Percentiles rank a stretch among this genome's conserved stretches.
Conservation (phyloP, 164 flowering plant species). For the Amborella trichopoda region DNA sequence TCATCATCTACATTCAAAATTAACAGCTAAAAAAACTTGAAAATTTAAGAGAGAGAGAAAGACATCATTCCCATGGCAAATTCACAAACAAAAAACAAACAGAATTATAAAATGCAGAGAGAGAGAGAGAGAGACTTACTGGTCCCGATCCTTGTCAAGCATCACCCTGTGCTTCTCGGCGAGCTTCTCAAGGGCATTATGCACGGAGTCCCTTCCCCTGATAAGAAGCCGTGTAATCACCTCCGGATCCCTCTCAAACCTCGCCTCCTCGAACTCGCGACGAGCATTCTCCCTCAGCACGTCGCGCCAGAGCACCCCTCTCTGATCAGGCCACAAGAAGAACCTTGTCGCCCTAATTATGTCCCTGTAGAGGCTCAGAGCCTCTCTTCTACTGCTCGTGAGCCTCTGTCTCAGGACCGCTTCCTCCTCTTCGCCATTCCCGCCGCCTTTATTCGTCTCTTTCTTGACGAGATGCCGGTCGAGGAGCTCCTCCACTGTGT, state of each 20-base stretch:
- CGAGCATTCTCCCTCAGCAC: slow-evolving; percentile 12
- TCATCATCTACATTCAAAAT: too few species aligned
- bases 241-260: slow-evolving; percentile 12
- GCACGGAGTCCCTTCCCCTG: slow-evolving; percentile 11
- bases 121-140: too few species aligned
- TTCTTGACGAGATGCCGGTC: slow-evolving; percentile 9
- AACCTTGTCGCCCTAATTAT: slow-evolving; percentile 11
- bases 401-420: slow-evolving; percentile 9
- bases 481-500: slow-evolving; percentile 12
- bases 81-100: too few species aligned
- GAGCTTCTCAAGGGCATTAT: slow-evolving; percentile 11
- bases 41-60: too few species aligned
- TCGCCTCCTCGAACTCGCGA: slow-evolving; percentile 10
- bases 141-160: slow-evolving; percentile 1
- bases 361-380: slow-evolving; percentile 11
- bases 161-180: slow-evolving; percentile 8
- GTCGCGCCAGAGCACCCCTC: slow-evolving; percentile 12
- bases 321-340: slow-evolving; percentile 10
- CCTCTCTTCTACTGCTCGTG: slow-evolving; percentile 13
- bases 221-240: slow-evolving; percentile 7
- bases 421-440: slow-evolving; percentile 4
- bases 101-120: too few species aligned
- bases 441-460: too few species aligned
- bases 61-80: too few species aligned
- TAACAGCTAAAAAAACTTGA: too few species aligned